These are phyloP conservation scores for Teunomyces panamensis DNA, from an alignment of 805 yeast genomes.

Conservation along the genomic window DNA sequence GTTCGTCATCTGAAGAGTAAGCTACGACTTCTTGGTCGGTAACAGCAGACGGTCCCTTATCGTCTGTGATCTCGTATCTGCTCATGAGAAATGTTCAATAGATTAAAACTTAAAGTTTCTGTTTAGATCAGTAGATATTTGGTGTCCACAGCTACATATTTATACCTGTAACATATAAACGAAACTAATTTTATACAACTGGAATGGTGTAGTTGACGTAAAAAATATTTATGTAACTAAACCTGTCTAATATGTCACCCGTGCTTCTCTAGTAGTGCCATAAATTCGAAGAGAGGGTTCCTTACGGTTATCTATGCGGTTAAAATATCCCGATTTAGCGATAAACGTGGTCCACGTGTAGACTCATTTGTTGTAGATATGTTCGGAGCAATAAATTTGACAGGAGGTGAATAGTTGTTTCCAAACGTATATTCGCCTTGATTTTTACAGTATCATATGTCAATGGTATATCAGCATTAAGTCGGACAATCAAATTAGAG, in stretches of 20 bases:
- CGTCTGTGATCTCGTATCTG: not conserved
- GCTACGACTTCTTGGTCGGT: not conserved
- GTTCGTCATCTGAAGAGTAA: constrained; percentile 1
- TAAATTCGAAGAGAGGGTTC: not conserved
- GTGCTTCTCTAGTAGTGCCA: not conserved
- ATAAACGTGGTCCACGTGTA: constrained; percentile 1
- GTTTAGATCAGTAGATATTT: no score
- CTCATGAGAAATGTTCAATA: not conserved
- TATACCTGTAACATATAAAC: not conserved
- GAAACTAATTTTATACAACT: no score
- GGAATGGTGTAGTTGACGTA: no score
- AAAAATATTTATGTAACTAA: no score
- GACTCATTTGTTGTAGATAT: not conserved
- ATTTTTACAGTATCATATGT: not conserved
- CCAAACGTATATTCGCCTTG: no score
- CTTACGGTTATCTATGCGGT: not conserved
- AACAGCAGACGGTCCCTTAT: not conserved
- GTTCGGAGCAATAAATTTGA: not conserved
- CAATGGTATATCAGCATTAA: not conserved
- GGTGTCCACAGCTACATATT: not conserved
- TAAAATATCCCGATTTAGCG: not conserved
- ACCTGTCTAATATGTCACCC: not conserved
- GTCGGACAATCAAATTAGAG: not conserved
- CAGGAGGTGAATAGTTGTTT: not conserved
- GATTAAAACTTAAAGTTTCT: no score